Conservation (phyloP, 2,329 filamentous ascomycete species). For the Periconia digitata region DNA sequence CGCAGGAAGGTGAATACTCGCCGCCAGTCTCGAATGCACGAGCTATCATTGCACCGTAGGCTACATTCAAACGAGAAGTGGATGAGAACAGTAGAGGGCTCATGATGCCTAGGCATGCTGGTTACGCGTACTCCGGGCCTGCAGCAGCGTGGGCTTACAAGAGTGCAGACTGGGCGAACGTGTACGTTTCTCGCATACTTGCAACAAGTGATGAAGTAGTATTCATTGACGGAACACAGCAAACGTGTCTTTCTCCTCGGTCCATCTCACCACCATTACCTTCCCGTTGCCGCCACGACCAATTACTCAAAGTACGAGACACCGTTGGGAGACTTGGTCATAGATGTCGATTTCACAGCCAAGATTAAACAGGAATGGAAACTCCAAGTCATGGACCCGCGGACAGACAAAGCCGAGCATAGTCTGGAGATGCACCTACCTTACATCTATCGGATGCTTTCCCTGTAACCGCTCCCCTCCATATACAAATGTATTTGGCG, state of each 20-base stretch:
- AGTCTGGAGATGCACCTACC: conserved; percentile 96
- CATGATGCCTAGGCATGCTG: conserved; percentile 72
- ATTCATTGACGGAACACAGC: conserved; percentile 40
- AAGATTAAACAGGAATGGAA: conserved; percentile 39
- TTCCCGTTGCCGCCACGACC: conserved; percentile 76
- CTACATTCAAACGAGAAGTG: conserved; percentile 6
- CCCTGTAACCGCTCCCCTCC: conserved; percentile 41
- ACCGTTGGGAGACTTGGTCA: conserved; percentile 68
- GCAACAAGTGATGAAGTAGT: neutral
- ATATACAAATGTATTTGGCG: too few species aligned
- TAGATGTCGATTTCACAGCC: conserved; percentile 63
- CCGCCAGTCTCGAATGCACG: conserved; percentile 75
- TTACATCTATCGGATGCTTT: conserved; percentile 80
- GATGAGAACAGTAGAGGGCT: conserved; percentile 16
- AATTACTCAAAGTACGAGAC: conserved; percentile 71
- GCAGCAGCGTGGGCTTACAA: conserved; percentile 96
- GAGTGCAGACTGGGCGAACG: conserved; percentile 75
- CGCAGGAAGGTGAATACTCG: conserved; percentile 38
- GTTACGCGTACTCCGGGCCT: conserved; percentile 87
- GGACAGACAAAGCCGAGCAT: conserved; percentile 79
- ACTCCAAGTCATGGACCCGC: conserved; percentile 57
- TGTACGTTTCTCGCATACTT: conserved; percentile 50
- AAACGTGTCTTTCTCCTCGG: conserved; percentile 92
- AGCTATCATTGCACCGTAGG: conserved; percentile 91
- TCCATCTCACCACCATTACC: conserved; percentile 85